Percentiles rank a stretch among this genome's conserved stretches.
These are phyloP conservation scores for Syncephalastrum monosporum DNA, from an alignment of 371 early-diverging fungal species.

Conservation along the genomic window DNA sequence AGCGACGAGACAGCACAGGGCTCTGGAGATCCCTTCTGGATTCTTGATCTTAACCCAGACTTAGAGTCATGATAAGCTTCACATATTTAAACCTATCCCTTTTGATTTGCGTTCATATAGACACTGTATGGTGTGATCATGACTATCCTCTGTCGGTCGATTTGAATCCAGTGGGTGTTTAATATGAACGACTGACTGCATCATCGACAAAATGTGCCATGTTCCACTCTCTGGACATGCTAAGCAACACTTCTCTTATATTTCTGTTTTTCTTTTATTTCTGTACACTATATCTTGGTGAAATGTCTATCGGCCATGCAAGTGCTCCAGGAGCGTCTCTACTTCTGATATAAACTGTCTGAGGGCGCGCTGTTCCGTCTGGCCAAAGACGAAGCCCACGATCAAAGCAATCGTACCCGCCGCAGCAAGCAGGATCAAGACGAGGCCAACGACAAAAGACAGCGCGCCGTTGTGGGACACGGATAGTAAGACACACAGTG, in stretches of 20 bases:
- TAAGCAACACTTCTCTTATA: too few species aligned
- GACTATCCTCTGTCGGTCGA: too few species aligned
- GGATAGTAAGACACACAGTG: neutral
- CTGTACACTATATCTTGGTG: neutral
- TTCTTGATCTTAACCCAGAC: conserved; percentile 54
- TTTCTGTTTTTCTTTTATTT: too few species aligned
- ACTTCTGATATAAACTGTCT: conserved; percentile 31
- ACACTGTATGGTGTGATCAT: too few species aligned
- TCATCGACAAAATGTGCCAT: too few species aligned
- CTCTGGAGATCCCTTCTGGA: conserved; percentile 46
- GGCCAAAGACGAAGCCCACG: conserved; percentile 49
- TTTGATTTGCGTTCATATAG: too few species aligned
- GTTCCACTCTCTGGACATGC: too few species aligned
- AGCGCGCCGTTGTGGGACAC: conserved; percentile 4
- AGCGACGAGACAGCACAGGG: conserved; percentile 21
- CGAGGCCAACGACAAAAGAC: conserved; percentile 9
- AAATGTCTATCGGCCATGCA: neutral
- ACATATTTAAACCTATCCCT: too few species aligned
- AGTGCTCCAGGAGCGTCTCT: conserved; percentile 13
- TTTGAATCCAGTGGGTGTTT: too few species aligned
- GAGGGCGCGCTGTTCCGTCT: conserved; percentile 31
- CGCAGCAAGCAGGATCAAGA: conserved; percentile 16
- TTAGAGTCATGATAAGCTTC: conserved; percentile 20
- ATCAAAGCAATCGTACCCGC: conserved; percentile 26
- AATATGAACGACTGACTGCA: too few species aligned